These are phyloP conservation scores for Peronospora belbahrii DNA, from an alignment of 352 stramenopile species.

Conservation along the genomic window DNA sequence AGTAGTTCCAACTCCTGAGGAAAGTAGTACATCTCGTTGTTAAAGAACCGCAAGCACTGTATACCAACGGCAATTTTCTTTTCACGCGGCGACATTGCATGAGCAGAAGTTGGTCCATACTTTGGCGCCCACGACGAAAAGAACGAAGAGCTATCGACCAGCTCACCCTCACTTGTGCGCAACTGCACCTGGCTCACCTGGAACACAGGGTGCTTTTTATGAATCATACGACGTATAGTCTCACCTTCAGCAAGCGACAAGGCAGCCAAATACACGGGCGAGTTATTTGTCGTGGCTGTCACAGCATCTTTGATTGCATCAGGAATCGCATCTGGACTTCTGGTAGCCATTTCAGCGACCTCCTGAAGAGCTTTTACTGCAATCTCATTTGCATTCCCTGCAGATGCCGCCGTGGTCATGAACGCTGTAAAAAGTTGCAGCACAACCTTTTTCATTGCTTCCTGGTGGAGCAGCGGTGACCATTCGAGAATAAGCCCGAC, in stretches of 20 bases:
- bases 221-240: constrained; percentile 93
- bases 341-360: constrained; percentile 26
- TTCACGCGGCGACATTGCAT: constrained; percentile 18
- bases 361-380: constrained; percentile 46
- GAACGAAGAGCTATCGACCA: constrained; percentile 77
- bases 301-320: constrained; percentile 40
- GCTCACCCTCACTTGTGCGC: constrained; percentile 70
- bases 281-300: constrained; percentile 18
- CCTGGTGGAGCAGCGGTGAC: constrained; percentile 65
- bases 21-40: constrained; percentile 98
- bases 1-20: constrained; percentile 90
- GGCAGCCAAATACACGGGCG: constrained; percentile 88
- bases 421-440: constrained; percentile 55
- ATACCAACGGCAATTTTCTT: constrained; percentile 41
- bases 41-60: constrained; percentile 95
- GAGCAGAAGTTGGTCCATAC: background rate
- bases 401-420: constrained; percentile 21
- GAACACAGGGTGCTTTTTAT: constrained; percentile 81
- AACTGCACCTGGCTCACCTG: constrained; percentile 59
- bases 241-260: constrained; percentile 96
- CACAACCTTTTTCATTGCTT: constrained; percentile 60
- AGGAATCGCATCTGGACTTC: constrained; percentile 18
- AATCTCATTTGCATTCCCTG: constrained; percentile 48
- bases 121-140: constrained; percentile 39
- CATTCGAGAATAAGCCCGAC: constrained; percentile 85